Evolutionary conservation across 2,329 filamentous ascomycete species (phyloP), one percentile per base, ranked within the genome.

Genomic region (Magnaporthales sp.): DNA sequence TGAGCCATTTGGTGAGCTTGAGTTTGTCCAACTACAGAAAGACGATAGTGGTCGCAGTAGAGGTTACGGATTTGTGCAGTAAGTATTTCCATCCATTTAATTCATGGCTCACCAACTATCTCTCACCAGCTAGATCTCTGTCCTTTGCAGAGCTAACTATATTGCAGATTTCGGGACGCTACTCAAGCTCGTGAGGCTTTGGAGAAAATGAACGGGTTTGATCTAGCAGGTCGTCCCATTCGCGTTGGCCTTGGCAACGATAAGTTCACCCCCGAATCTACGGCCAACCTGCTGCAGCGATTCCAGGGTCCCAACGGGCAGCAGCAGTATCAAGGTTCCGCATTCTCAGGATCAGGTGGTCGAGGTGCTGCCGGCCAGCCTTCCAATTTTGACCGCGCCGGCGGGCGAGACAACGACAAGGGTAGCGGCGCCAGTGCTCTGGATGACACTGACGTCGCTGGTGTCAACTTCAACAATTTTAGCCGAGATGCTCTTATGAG

Each of bases 391-490:
- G 95, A 98, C 77, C 91, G 94, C 74, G 91, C 93, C 68, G 91
- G 92, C 71, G 92, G 90, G 71, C 89, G 93, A 73, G 92, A 96
- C 74, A 92, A 89, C 77, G 92, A 97, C 74, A 97, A 97, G 79
- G 87, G 91, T 62, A 91, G 91, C 68, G 93, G 93, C 72, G 94
- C 94, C 64, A 97, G 93, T 80, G 95, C 95, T 73, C 84, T 99
- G 65, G 95, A 99, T 80, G 95, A 99, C 76, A 96, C 93, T 69
- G 95, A 99, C 78, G 95, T 99, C 76, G 92, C 91, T 65, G 95
- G 95, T 75, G 94, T 99, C 79, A 98, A 98, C 81, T 98, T 98
- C 90, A 97, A 93, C 86, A 97, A 97, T 80, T 97, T 96, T 83
- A 97, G 92, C 84, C 92, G 95, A 81, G 93, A 98, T 82, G 92